Conservation (phyloP, 768 basidiomycete genomes). For the Boletus reticuloceps region DNA sequence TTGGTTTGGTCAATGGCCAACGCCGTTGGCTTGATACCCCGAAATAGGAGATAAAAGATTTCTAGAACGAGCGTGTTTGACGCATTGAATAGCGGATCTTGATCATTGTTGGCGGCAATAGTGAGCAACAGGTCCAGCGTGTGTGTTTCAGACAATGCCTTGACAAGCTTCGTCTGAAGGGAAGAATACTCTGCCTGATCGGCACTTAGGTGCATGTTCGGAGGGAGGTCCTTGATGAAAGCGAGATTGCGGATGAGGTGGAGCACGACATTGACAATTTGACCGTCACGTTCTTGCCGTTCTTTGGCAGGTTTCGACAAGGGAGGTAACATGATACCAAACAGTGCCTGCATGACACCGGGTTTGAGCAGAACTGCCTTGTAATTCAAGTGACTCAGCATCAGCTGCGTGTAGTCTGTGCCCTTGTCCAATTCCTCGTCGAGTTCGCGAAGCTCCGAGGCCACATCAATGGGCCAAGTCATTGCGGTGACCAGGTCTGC, state of each 20-base stretch:
- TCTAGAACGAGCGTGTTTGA: constrained; percentile 93
- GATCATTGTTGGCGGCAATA: constrained; percentile 73
- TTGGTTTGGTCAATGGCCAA: constrained; percentile 61
- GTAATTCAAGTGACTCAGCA: constrained; percentile 82
- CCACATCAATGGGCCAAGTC: constrained; percentile 99
- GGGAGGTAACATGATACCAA: constrained; percentile 75
- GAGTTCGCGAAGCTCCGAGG: constrained; percentile 91
- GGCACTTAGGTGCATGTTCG: constrained; percentile 66
- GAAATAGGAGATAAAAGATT: constrained; percentile 87
- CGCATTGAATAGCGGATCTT: constrained; percentile 75
- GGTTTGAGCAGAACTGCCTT: constrained; percentile 71
- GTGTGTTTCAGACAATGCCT: constrained; percentile 65
- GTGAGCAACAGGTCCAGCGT: constrained; percentile 79
- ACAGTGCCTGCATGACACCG: constrained; percentile 66
- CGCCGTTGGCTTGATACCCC: constrained; percentile 67
- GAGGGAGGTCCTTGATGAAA: constrained; percentile 84
- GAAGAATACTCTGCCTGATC: constrained; percentile 78
- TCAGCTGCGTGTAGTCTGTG: constrained; percentile 85
- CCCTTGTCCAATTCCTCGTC: constrained; percentile 74
- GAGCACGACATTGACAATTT: constrained; percentile 84
- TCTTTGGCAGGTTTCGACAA: constrained; percentile 69
- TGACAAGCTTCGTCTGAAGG: constrained; percentile 76
- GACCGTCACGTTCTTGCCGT: constrained; percentile 74
- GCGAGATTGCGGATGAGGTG: constrained; percentile 92
- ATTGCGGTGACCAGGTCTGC: constrained; percentile 92